A percentile compares a stretch with the other conserved stretches of the same genome.
phyloP scores from a whole-genome alignment of 345 rosid species.

The Anastatica hierochuntica region DNA sequence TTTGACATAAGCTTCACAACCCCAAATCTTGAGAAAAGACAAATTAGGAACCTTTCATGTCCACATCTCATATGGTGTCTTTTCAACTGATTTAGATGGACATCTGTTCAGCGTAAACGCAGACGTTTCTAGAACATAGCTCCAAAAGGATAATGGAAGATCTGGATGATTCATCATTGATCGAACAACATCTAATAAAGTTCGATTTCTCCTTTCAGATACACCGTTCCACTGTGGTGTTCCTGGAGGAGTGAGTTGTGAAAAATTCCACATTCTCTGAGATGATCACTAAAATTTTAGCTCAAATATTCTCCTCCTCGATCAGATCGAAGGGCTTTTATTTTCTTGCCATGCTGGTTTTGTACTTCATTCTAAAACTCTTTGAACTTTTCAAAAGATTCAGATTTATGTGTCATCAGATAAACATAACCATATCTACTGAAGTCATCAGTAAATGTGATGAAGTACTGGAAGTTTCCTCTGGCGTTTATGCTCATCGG shows the following conservation, averaged over 20 bases:
- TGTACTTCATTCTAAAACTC: neutral
- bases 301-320: neutral
- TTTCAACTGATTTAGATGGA: neutral
- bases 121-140: neutral
- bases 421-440: neutral
- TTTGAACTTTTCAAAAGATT: neutral
- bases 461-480: neutral
- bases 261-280: neutral
- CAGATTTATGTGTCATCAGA: neutral
- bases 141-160: neutral
- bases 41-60: neutral
- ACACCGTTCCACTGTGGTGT: neutral
- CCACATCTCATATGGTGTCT: neutral
- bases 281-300: neutral
- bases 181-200: neutral
- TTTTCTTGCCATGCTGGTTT: neutral
- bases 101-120: neutral
- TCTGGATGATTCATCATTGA: neutral
- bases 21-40: neutral
- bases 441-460: neutral
- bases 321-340: neutral
- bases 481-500: neutral
- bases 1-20: neutral
- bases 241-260: neutral
- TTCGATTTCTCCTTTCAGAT: neutral